A percentile compares a stretch with the other conserved stretches of the same genome.
phyloP scores from a whole-genome alignment of 495 filamentous ascomycete genomes.

The Sabuloglossum arenarium region DNA sequence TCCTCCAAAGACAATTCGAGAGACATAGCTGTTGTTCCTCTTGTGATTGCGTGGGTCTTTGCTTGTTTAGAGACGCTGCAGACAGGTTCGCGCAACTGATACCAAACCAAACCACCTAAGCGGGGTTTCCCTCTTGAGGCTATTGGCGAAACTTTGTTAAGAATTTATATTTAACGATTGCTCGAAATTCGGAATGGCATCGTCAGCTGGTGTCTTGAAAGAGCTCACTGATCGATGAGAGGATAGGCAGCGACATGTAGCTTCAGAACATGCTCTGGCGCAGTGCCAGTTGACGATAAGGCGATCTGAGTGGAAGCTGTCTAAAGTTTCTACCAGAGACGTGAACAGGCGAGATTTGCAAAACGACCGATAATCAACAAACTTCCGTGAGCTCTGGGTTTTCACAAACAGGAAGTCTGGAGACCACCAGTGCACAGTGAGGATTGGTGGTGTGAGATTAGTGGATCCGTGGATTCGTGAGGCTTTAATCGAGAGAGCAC shows the following conservation, averaged over 20 bases:
- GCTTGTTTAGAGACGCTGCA: background rate
- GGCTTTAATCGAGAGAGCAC: background rate
- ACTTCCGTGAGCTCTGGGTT: background rate
- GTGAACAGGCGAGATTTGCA: background rate
- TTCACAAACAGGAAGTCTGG: background rate
- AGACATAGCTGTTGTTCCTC: constrained; percentile 21
- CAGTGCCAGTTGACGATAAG: background rate
- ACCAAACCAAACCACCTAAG: background rate
- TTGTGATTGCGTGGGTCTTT: background rate
- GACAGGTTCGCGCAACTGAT: background rate
- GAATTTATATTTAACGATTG: background rate
- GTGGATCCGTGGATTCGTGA: too few species aligned
- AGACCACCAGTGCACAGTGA: background rate
- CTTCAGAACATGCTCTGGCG: background rate
- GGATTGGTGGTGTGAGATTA: background rate
- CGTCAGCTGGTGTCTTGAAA: background rate
- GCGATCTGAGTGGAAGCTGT: background rate
- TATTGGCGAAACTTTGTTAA: background rate
- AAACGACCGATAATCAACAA: background rate
- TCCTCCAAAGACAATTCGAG: constrained; percentile 52
- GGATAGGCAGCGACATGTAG: background rate
- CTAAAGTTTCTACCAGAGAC: background rate
- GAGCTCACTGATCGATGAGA: background rate
- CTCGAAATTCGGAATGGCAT: background rate
- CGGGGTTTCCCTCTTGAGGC: background rate